Evolutionary conservation across 1,139 yeast genomes (phyloP).

Genomic region (Yamadazyma membranifaciens): DNA sequence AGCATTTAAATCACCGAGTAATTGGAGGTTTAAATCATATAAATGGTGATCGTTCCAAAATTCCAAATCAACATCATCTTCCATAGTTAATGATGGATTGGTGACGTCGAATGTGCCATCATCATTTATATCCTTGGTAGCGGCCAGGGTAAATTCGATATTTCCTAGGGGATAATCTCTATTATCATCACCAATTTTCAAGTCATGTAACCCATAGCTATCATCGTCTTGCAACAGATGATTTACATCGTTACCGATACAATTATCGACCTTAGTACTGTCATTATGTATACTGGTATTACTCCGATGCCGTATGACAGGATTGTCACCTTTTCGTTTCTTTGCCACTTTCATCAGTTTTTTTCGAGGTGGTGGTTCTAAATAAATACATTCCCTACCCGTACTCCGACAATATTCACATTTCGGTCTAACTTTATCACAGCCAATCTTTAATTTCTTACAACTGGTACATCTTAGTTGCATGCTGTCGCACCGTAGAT

Average conservation of each 20-base stretch:
- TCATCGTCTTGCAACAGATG: too few species aligned
- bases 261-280: too few species aligned
- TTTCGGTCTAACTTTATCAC: slow-evolving; percentile 25
- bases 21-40: background rate
- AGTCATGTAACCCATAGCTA: too few species aligned
- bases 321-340: background rate
- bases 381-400: slow-evolving; percentile 22
- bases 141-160: too few species aligned
- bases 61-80: background rate
- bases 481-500: background rate
- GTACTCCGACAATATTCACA: slow-evolving; percentile 32
- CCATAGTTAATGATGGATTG: too few species aligned
- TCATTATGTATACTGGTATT: too few species aligned
- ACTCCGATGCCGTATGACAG: too few species aligned
- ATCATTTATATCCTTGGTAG: too few species aligned
- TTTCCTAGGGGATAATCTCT: too few species aligned
- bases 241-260: too few species aligned
- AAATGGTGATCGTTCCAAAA: background rate
- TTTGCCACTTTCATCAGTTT: background rate
- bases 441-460: slow-evolving; percentile 16
- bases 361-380: slow-evolving; percentile 1
- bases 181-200: too few species aligned
- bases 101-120: too few species aligned
- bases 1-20: background rate
- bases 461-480: slow-evolving; percentile 10